Conservation (phyloP, 2,329 filamentous ascomycete species). For the Beauveria asiatica region DNA sequence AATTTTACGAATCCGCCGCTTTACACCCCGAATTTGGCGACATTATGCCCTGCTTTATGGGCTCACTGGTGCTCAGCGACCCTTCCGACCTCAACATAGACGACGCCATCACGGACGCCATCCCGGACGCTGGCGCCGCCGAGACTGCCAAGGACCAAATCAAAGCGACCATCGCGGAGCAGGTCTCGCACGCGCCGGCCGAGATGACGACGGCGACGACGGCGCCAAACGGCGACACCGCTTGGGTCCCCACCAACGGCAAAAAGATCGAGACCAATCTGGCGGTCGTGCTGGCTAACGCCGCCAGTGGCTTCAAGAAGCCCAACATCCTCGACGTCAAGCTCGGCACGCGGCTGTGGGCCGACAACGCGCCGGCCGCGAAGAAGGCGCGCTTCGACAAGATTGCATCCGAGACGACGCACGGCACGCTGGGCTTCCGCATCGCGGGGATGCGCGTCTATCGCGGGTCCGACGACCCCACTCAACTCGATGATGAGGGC, state of each 20-base stretch:
- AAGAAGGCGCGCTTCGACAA: constrained; percentile 54
- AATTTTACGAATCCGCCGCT: constrained; percentile 74
- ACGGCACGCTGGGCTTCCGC: constrained; percentile 51
- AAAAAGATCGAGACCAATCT: constrained; percentile 65
- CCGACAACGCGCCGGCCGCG: constrained; percentile 55
- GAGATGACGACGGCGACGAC: constrained; percentile 10
- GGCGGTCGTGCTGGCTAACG: constrained; percentile 79
- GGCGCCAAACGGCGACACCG: constrained; percentile 17
- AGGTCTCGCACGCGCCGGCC: constrained; percentile 19
- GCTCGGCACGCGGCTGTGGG: constrained; percentile 79
- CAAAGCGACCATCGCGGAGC: constrained; percentile 23
- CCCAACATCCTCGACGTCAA: constrained; percentile 94
- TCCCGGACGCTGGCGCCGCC: constrained; percentile 29
- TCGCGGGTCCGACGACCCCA: constrained; percentile 43
- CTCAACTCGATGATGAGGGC: constrained; percentile 43
- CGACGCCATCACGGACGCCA: constrained; percentile 36
- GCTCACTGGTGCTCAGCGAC: constrained; percentile 63
- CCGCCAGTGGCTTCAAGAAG: constrained; percentile 67
- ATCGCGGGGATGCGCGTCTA: constrained; percentile 59
- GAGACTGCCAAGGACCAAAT: constrained; percentile 27
- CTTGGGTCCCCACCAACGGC: constrained; percentile 42
- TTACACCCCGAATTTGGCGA: constrained; percentile 65
- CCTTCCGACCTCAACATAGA: constrained; percentile 39
- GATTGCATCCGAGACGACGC: constrained; percentile 51
- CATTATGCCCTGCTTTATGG: constrained; percentile 80